Evolutionary conservation across 2,329 filamentous ascomycete species (phyloP), one percentile per base, ranked within the genome.

Genomic region (Arthrobotrys musiformis): DNA sequence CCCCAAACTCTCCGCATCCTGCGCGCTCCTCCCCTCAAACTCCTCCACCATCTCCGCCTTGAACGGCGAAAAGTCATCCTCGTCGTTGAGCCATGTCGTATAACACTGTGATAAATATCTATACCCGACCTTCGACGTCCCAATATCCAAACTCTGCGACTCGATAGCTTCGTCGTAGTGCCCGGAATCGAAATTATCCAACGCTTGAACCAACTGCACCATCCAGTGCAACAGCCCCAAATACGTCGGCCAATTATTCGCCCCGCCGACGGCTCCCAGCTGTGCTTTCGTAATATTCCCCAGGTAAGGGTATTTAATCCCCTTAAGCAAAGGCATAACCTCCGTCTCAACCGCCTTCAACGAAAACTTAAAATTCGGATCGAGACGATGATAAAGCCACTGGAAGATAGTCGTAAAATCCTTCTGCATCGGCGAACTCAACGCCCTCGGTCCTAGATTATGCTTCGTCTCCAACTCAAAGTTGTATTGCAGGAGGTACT

Each of bases 381-480:
- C 95, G 82, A 99, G 96, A 70, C 93, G 92, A 82, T 93, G 93
- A 84, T 99, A 99, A 2, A 99, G 86, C 92, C 94, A 99, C 82
- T 98, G 93, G 82, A 99, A 99, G 88, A 99, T 97, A 84, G 89
- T 91, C 82, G 96, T 95, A 85, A 99, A 99, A 83, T 99, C 95
- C 82, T 99, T 99, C 81, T 98, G 94, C 0, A 94, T 99, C 0
- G 95, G 96, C 48, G 93, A 97, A 81, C 93, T 94, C 82, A 97
- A 90, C 5, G 93, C 92, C 81, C 97, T 97, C 79, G 92, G 91
- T 0, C 93, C 92, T n/a, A 99, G 86, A 0, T 90, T 91, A 83
- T 98, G 92, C 84, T 97, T 97, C 90, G 96, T 97, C 81, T 98
- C 94, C 88, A 97, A 90, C 84, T 99, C 95, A 81, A 98, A 99